Base-by-base conservation (phyloP, 2,329 filamentous ascomycete species). In the Alternaria gaisen region DNA sequence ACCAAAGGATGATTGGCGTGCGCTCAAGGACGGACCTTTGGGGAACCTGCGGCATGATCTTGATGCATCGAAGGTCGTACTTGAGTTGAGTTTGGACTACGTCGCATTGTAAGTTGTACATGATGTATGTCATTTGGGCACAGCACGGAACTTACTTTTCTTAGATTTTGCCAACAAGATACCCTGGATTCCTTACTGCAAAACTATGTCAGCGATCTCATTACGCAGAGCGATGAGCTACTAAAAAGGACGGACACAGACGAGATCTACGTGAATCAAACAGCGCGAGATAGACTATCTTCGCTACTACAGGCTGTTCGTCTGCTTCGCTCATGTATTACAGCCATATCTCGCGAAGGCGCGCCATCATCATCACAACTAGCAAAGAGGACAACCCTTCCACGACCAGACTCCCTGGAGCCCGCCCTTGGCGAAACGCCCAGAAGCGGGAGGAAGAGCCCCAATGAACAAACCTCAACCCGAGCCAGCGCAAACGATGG, bases 21-120 rank as follows among this genome's bases (percentile, higher is more conserved):
- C 26, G 7, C 56, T 71, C 26, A 69, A 68, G 44, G 61, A 61
- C n/a, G 65, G 66, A 14, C 36, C 62, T 3, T 47, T 74, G 38
- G 52, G 60, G 5, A 60, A 56, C 22, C 38, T 75, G 40, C 63
- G 69, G 28, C 67, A 72, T 43, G 70, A 72, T 26, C 60, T 77
- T 10, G 69, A 73, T 42, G 69, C 67, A 1, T 64, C 74, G 16
- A 69, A 69, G 38, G 68, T 70, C 6, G 66, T 72, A 8, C 57
- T 77, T 11, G 73, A 77, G 40, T 61, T 77, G 30, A 61, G 71
- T 44, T 56, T 77, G 14, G 73, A 77, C 55, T 70, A 73, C 32
- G 61, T 74, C 12, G 67, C 70, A 4, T 41, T 75, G 73, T 77
- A 57, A 66, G 74, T 59, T 10, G 7, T 10, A 16, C 26, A n/a